Conservation (phyloP, 768 basidiomycete genomes). For the Neoboletus subvelutipes region DNA sequence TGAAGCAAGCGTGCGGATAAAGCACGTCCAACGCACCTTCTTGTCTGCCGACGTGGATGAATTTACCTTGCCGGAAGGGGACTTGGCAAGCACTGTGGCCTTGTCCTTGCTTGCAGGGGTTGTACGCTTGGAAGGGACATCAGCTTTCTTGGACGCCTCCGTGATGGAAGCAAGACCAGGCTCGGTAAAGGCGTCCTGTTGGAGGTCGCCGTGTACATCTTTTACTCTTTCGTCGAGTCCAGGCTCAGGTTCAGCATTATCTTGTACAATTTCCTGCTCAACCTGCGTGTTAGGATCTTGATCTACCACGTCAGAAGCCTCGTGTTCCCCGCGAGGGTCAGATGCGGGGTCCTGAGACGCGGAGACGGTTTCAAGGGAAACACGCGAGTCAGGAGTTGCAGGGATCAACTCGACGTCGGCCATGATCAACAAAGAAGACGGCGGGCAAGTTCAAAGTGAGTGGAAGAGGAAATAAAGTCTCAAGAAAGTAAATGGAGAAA, state of each 20-base stretch:
- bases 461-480: constrained; percentile 11
- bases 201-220: constrained; percentile 15
- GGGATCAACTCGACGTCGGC: constrained; percentile 33
- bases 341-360: constrained; percentile 20
- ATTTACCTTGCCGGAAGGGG: constrained; percentile 44
- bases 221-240: constrained; percentile 17
- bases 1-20: constrained; percentile 20
- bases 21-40: constrained; percentile 50
- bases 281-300: constrained; percentile 24
- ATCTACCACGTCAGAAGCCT: constrained; percentile 37
- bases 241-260: constrained; percentile 15
- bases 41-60: constrained; percentile 60
- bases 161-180: constrained; percentile 15
- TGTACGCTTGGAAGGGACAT: constrained; percentile 26
- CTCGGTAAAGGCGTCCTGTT: constrained; percentile 22
- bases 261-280: constrained; percentile 21
- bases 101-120: constrained; percentile 31
- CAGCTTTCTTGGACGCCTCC: constrained; percentile 28
- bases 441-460: constrained; percentile 3
- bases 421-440: constrained; percentile 34
- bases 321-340: constrained; percentile 38
- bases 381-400: constrained; percentile 22
- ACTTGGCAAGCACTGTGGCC: constrained; percentile 41
- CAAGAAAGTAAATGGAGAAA: constrained; percentile 8
- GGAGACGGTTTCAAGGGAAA: constrained; percentile 21